Percentiles rank a stretch among this genome's conserved stretches.
Conservation (phyloP, 345 rosid genomes). For the Camelina sativa region DNA sequence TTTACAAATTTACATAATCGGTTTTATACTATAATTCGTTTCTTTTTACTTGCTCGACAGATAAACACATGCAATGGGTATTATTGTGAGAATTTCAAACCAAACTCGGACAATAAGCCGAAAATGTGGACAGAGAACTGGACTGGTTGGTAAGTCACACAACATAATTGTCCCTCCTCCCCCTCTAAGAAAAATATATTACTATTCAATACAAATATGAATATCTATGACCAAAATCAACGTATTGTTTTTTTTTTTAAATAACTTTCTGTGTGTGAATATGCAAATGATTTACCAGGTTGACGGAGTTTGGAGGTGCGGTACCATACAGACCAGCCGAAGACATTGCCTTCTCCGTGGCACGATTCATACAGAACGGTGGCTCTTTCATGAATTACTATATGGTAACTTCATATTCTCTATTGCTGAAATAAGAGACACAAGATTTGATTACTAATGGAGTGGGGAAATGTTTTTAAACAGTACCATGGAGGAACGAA, state of each 20-base stretch:
- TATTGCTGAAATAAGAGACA: background rate
- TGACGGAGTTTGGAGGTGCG: constrained; percentile 72
- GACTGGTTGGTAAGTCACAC: constrained; percentile 83
- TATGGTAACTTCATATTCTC: constrained; percentile 58
- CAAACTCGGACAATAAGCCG: constrained; percentile 68
- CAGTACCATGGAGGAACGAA: constrained; percentile 99
- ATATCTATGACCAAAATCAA: background rate
- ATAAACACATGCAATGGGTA: constrained; percentile 90
- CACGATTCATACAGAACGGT: constrained; percentile 76
- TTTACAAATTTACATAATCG: no score
- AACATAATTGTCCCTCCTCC: background rate
- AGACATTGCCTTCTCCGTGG: constrained; percentile 83
- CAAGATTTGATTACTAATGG: constrained; percentile 1
- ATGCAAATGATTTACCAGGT: constrained; percentile 49
- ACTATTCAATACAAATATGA: background rate
- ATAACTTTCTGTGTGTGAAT: constrained; percentile 7
- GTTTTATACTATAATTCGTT: constrained; percentile 4
- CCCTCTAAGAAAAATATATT: background rate
- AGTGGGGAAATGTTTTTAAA: constrained; percentile 9
- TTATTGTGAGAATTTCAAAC: constrained; percentile 78
- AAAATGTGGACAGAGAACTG: constrained; percentile 97
- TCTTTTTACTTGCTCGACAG: constrained; percentile 36
- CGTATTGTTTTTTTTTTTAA: background rate
- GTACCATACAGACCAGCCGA: constrained; percentile 81
- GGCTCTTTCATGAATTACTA: constrained; percentile 86